Percentiles rank a stretch among this genome's conserved stretches.
These are phyloP conservation scores for Singerocomus rubriflavus DNA, from an alignment of 1,284 basidiomycete species.

Conservation along the genomic window DNA sequence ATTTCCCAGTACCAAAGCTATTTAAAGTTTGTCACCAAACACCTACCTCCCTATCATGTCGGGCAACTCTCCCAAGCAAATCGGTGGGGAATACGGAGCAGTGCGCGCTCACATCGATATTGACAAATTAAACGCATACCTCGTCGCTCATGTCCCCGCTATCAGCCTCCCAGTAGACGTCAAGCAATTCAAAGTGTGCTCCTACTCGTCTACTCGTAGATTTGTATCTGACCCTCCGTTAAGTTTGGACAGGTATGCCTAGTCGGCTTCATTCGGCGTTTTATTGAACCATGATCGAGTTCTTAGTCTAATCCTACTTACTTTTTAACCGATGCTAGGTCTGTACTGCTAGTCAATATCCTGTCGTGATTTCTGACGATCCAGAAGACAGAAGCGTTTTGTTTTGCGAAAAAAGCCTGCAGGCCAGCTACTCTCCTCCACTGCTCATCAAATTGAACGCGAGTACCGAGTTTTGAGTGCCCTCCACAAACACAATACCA, in stretches of 20 bases:
- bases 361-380: slow-evolving; percentile 14
- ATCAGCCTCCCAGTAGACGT: slow-evolving; percentile 71
- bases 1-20: not conserved
- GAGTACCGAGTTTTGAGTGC: slow-evolving; percentile 83
- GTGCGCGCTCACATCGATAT: slow-evolving; percentile 73
- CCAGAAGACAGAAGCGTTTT: slow-evolving; percentile 55
- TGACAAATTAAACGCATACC: slow-evolving; percentile 64
- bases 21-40: not conserved
- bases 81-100: slow-evolving; percentile 72
- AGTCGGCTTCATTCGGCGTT: slow-evolving; percentile 2
- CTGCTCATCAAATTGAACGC: slow-evolving; percentile 92
- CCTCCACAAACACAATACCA: slow-evolving; percentile 69
- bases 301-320: slow-evolving; percentile 92
- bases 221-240: slow-evolving; percentile 7
- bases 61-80: slow-evolving; percentile 38
- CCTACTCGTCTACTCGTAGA: not conserved
- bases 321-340: slow-evolving; percentile 77
- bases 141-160: slow-evolving; percentile 53
- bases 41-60: slow-evolving; percentile 30
- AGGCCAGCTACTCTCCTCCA: slow-evolving; percentile 80
- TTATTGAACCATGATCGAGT: slow-evolving; percentile 4
- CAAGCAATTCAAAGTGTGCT: slow-evolving; percentile 87
- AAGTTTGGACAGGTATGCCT: slow-evolving; percentile 76
- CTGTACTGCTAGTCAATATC: slow-evolving; percentile 17
- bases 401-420: slow-evolving; percentile 95